A percentile compares a stretch with the other conserved stretches of the same genome.
phyloP scores from a whole-genome alignment of 495 filamentous ascomycete species.

The Lepraria neglecta region DNA sequence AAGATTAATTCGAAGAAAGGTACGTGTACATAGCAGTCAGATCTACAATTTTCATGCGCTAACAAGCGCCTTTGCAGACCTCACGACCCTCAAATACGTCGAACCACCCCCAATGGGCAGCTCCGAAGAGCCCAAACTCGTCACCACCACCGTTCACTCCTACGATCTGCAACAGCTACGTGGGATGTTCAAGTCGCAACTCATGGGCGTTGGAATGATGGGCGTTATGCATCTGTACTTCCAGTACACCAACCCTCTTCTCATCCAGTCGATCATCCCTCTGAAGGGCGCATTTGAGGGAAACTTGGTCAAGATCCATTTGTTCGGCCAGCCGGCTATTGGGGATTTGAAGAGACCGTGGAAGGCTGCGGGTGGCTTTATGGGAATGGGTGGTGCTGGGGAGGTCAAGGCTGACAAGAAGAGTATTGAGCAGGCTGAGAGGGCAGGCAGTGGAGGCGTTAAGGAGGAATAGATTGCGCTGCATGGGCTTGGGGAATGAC shows the following conservation, averaged over 20 bases:
- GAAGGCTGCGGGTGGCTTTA: slow-evolving; percentile 77
- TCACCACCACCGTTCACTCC: slow-evolving; percentile 89
- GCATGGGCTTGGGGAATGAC: neutral
- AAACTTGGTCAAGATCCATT: slow-evolving; percentile 91
- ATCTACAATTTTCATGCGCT: neutral
- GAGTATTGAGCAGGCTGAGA: slow-evolving; percentile 80
- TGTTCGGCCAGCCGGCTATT: slow-evolving; percentile 81
- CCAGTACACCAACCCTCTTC: slow-evolving; percentile 97
- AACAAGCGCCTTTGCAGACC: slow-evolving; percentile 49
- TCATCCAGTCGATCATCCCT: slow-evolving; percentile 98
- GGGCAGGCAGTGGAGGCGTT: slow-evolving; percentile 74
- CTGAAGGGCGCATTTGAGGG: slow-evolving; percentile 90
- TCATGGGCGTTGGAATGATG: slow-evolving; percentile 98
- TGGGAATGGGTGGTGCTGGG: slow-evolving; percentile 61
- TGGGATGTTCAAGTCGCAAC: slow-evolving; percentile 72
- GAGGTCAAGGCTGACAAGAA: slow-evolving; percentile 93
- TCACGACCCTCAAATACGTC: slow-evolving; percentile 97
- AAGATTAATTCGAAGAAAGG: slow-evolving; percentile 93
- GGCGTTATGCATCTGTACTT: slow-evolving; percentile 96
- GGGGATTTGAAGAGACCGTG: slow-evolving; percentile 93
- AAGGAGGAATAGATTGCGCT: slow-evolving; percentile 66
- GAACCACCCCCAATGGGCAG: slow-evolving; percentile 90
- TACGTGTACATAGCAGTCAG: slow-evolving; percentile 37
- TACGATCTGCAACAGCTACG: slow-evolving; percentile 86
- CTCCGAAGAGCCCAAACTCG: slow-evolving; percentile 84